A percentile compares a stretch with the other conserved stretches of the same genome.
Conservation (phyloP, 306 rosid genomes). For the Quercus glauca region DNA sequence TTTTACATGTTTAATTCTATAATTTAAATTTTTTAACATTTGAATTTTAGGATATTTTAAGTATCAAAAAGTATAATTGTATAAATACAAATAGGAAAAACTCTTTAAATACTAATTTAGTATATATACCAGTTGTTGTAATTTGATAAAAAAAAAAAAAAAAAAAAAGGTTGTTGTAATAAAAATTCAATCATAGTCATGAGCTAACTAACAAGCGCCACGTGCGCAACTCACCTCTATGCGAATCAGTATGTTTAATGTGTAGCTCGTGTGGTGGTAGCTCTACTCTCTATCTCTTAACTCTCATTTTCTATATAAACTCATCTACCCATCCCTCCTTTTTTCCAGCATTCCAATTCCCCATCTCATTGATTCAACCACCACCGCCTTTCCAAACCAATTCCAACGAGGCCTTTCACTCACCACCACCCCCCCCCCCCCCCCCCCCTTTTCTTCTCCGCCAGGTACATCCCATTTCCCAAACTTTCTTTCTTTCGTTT, state of each 20-base stretch:
- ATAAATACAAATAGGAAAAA: no score
- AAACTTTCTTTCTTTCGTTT: not conserved
- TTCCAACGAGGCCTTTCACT: conserved; percentile 5
- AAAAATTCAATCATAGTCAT: not conserved
- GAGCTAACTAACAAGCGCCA: conserved; percentile 61
- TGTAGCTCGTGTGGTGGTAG: conserved; percentile 16
- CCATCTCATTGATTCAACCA: not conserved
- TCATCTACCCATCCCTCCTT: not conserved
- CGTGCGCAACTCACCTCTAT: conserved; percentile 42
- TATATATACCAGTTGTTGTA: no score
- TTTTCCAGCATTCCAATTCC: conserved; percentile 8
- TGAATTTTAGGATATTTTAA: no score
- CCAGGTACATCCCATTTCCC: conserved; percentile 30
- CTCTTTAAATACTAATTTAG: no score
- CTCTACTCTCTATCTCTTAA: conserved; percentile 1
- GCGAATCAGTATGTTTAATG: not conserved
- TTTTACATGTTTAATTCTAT: no score
- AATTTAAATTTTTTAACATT: no score
- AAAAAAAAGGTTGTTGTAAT: not conserved
- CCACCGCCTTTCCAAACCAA: not conserved
- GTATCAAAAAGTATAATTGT: no score
- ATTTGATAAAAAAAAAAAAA: no score
- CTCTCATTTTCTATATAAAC: conserved; percentile 27
- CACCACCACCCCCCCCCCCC: no score
- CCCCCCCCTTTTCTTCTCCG: no score